Base-by-base conservation (phyloP, 352 stramenopile genomes). In the Pythium guiyangense region DNA sequence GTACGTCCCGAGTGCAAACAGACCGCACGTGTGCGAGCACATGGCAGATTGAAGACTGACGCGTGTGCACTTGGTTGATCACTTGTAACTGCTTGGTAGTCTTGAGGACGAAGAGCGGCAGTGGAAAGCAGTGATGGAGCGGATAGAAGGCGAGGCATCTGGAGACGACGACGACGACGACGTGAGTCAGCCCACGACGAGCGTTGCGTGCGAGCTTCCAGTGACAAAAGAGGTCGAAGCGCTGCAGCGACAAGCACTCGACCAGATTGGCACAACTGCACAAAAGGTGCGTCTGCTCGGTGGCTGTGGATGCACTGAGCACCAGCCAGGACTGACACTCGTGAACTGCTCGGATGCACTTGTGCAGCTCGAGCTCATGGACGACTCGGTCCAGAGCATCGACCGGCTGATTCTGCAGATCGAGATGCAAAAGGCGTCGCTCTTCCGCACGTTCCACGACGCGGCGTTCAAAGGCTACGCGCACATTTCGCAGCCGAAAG, bases 401-500 rank as follows among this genome's bases (percentile, higher is more conserved):
- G 79, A 88, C 52, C 74, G 76, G 29, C 70, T 88, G 49, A 74
- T 85, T 25, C 56, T 90, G 40, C 70, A 88, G 62, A 71, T 77
- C 15, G 80, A 90, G 64, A 84, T 77, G 50, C 80, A 86, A 64
- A 88, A 88, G 52, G 62, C 73, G 1, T 63, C 74, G 49, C 60
- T 93, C 2, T 93, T 93, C 56, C 60, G 69, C 14, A 67, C 79
- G n/a, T 91, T 88, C 67, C 79, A 90, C 57, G 73, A 75, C 53
- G 84, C 74, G 51, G 80, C 77, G 26, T 93, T 93, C 63, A 87
- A 88, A 63, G 80, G 77, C 49, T 93, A 93, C 58, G 63, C 64
- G 0, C 75, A 87, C 54, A 55, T 85, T 11, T 53, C 77, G 26
- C 66, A 78, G 12, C 77, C 83, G 3, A 91, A 93, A 63, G 83